Evolutionary conservation across 495 filamentous ascomycete genomes (phyloP).

Genomic region (Annulohypoxylon stygium): DNA sequence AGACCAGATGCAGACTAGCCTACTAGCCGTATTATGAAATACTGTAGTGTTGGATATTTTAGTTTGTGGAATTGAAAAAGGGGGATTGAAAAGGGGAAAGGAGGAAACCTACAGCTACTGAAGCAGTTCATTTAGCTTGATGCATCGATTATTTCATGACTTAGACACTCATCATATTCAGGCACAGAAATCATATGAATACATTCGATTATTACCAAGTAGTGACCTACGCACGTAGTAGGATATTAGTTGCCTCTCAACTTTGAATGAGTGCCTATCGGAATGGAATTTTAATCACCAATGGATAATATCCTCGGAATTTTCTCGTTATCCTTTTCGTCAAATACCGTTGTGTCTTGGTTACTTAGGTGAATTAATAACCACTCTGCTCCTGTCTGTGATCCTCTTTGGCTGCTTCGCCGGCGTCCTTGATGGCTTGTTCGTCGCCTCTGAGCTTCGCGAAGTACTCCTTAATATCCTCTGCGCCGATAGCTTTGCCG

Average conservation of each 20-base stretch:
- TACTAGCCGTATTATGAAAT: neutral
- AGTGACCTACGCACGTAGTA: conserved; percentile 13
- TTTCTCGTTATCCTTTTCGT: neutral
- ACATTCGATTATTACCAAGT: conserved; percentile 23
- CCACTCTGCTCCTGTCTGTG: conserved; percentile 71
- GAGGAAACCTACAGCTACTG: neutral
- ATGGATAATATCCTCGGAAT: neutral
- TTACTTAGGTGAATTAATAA: conserved; percentile 52
- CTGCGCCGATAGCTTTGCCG: conserved; percentile 84
- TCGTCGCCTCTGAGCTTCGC: conserved; percentile 92
- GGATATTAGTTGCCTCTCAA: conserved; percentile 28
- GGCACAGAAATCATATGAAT: conserved; percentile 13
- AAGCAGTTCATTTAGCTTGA: neutral
- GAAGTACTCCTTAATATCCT: conserved; percentile 97
- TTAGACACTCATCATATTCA: neutral
- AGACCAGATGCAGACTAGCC: neutral
- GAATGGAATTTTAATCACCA: conserved; percentile 18
- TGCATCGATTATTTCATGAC: neutral
- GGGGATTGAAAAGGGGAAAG: no score
- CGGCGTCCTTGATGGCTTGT: conserved; percentile 62
- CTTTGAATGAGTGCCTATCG: conserved; percentile 9
- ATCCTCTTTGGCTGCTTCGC: conserved; percentile 60
- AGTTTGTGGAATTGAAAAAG: no score
- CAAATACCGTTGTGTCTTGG: neutral
- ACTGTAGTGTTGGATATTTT: no score